phyloP scores from a whole-genome alignment of 306 rosid genomes.

The Cucumis melo region DNA sequence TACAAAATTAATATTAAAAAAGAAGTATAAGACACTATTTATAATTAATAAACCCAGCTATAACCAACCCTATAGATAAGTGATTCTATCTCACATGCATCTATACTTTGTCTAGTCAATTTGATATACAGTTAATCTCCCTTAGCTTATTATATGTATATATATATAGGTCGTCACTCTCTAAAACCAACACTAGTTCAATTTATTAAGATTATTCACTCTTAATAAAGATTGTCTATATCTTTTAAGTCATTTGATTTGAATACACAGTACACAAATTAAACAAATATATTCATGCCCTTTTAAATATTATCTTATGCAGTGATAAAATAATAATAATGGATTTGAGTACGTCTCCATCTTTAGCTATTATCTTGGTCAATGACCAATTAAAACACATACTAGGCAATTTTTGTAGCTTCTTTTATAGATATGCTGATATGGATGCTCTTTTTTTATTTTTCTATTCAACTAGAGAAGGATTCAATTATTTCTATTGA shows the following conservation, averaged over 20 bases:
- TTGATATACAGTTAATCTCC: neutral
- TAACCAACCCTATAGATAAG: neutral
- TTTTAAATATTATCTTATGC: neutral
- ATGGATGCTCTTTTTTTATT: neutral
- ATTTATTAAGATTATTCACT: neutral
- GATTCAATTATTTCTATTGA: neutral
- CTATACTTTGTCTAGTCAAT: neutral
- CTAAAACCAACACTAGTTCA: neutral
- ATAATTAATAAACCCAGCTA: neutral
- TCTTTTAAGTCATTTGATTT: neutral
- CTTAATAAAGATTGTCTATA: neutral
- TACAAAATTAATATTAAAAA: neutral
- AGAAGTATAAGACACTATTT: neutral
- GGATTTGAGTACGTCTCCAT: neutral
- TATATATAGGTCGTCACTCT: neutral
- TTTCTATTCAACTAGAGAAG: neutral
- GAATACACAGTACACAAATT: neutral
- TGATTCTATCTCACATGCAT: conserved; percentile 5
- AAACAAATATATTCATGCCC: neutral
- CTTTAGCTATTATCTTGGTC: neutral
- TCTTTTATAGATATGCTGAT: neutral
- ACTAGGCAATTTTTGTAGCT: neutral
- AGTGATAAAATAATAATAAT: neutral
- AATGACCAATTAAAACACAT: neutral
- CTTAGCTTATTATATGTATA: neutral